These are phyloP conservation scores for Cystobasidium onofrii DNA, from an alignment of 768 basidiomycete genomes.

Conservation along the genomic window DNA sequence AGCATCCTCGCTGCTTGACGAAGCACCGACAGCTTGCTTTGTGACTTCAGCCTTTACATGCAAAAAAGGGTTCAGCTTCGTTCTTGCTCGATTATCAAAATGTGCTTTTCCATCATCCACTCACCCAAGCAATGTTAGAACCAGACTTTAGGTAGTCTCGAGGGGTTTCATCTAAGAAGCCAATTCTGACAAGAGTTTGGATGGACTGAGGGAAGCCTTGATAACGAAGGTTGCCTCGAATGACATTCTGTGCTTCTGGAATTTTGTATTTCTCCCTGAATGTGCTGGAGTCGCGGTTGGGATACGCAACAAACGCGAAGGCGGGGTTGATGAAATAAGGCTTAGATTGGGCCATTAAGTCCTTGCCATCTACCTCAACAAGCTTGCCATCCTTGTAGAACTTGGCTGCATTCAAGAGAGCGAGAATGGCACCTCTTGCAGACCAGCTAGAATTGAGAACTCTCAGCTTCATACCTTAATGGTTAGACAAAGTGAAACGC, in stretches of 20 bases:
- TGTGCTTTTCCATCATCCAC: too few relatives aligned
- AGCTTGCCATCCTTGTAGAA: constrained; percentile 63
- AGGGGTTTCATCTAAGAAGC: constrained; percentile 67
- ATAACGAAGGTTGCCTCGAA: constrained; percentile 88
- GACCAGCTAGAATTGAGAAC: constrained; percentile 57
- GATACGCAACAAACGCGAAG: constrained; percentile 92
- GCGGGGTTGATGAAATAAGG: constrained; percentile 93
- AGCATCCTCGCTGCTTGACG: constrained; percentile 61
- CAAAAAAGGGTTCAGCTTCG: background rate
- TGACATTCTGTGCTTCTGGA: constrained; percentile 82
- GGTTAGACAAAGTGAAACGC: background rate
- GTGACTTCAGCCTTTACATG: constrained; percentile 55
- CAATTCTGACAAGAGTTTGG: constrained; percentile 71
- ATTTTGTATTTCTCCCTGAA: constrained; percentile 89
- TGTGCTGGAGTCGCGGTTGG: constrained; percentile 84
- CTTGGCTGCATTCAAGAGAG: constrained; percentile 80
- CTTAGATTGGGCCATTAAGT: constrained; percentile 81
- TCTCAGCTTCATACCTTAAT: background rate
- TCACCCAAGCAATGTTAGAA: constrained; percentile 61
- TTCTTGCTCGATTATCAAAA: too few relatives aligned
- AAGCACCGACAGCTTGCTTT: constrained; percentile 63
- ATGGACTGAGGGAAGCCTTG: constrained; percentile 96
- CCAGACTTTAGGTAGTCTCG: constrained; percentile 63
- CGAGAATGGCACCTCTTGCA: constrained; percentile 86
- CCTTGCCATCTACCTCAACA: constrained; percentile 62